These are phyloP conservation scores for Sporopachydermia quercuum DNA, from an alignment of 805 yeast species.

Conservation along the genomic window DNA sequence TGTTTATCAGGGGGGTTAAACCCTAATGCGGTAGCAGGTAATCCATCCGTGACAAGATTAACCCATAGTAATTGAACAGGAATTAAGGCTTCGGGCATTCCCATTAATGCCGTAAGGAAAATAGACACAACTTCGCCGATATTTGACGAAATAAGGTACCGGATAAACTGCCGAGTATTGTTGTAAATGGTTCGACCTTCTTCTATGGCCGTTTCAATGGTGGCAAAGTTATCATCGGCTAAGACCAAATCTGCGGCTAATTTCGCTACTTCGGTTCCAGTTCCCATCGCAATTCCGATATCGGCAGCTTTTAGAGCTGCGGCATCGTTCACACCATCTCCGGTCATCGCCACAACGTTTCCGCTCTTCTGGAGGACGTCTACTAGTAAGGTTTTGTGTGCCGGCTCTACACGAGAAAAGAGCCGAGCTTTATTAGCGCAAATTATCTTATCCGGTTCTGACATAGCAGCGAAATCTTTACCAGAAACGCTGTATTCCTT, in stretches of 20 bases:
- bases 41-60: constrained; percentile 40
- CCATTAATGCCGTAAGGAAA: constrained; percentile 37
- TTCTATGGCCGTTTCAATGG: constrained; percentile 39
- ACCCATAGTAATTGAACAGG: constrained; percentile 47
- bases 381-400: constrained; percentile 36
- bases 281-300: constrained; percentile 51
- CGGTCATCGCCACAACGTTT: constrained; percentile 48
- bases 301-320: constrained; percentile 50
- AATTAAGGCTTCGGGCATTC: constrained; percentile 36
- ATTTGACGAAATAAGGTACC: constrained; percentile 34
- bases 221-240: constrained; percentile 40
- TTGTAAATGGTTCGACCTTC: constrained; percentile 36
- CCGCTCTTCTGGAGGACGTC: constrained; percentile 30
- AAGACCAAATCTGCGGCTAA: constrained; percentile 43
- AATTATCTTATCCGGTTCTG: constrained; percentile 22
- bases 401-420: constrained; percentile 44
- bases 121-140: constrained; percentile 45
- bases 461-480: constrained; percentile 21
- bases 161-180: constrained; percentile 26
- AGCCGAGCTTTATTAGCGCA: constrained; percentile 31
- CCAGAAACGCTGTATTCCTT: constrained; percentile 25
- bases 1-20: constrained; percentile 27
- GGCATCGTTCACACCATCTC: constrained; percentile 53
- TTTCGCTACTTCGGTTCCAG: constrained; percentile 48
- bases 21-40: constrained; percentile 47